A percentile compares a stretch with the other conserved stretches of the same genome.
Evolutionary conservation across 1,139 yeast species (phyloP).

Genomic region (Hyphopichia buzzinii): DNA sequence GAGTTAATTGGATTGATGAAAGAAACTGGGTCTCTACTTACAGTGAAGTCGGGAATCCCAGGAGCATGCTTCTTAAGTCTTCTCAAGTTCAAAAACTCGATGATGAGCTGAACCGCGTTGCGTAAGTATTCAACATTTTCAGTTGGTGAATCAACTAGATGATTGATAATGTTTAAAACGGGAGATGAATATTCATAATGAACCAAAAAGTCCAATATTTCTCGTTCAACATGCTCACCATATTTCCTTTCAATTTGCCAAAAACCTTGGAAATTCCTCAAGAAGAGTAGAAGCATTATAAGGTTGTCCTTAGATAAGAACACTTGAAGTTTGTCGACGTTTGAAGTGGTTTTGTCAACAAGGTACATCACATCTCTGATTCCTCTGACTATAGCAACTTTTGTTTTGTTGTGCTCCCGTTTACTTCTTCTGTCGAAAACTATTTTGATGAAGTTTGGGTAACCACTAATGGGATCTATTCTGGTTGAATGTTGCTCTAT

Average conservation of each 20-base stretch:
- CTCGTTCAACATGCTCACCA: constrained; percentile 69
- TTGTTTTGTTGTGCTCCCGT: constrained; percentile 19
- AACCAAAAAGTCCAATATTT: constrained; percentile 47
- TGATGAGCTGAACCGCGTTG: constrained; percentile 18
- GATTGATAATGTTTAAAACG: constrained; percentile 44
- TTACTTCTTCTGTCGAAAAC: constrained; percentile 16
- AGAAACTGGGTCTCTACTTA: constrained; percentile 50
- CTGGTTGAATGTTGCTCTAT: constrained; percentile 38
- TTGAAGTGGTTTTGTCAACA: constrained; percentile 30
- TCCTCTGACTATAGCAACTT: constrained; percentile 31
- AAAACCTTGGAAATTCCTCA: constrained; percentile 56
- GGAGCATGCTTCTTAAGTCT: constrained; percentile 28
- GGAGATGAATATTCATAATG: constrained; percentile 49
- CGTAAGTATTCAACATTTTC: constrained; percentile 17
- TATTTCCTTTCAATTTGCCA: constrained; percentile 54
- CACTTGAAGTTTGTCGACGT: constrained; percentile 17
- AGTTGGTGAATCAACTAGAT: constrained; percentile 36
- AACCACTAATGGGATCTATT: constrained; percentile 25
- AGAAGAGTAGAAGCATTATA: constrained; percentile 35
- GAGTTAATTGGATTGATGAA: constrained; percentile 62
- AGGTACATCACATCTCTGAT: constrained; percentile 44
- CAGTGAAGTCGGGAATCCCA: constrained; percentile 39
- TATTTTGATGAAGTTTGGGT: constrained; percentile 28
- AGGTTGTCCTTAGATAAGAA: constrained; percentile 32
- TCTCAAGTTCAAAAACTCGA: constrained; percentile 24